Base-by-base conservation (phyloP, 1,139 yeast genomes). In the Yamadazyma triangularis region DNA sequence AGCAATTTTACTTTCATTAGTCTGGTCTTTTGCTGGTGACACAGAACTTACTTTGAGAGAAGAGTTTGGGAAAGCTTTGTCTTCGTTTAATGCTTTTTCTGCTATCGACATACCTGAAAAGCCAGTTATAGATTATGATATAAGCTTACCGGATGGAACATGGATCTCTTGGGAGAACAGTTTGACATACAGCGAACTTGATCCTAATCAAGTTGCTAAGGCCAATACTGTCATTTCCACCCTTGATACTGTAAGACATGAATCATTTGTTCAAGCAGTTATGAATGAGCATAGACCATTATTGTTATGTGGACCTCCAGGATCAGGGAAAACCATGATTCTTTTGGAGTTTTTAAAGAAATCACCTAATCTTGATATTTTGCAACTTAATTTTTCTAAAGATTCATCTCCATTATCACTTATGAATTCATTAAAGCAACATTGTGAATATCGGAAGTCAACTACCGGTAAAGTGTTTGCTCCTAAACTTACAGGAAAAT, bases 281-380 rank as follows among this genome's bases (percentile, higher is more conserved):
- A 49, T 89, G 24, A 64, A 66, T 24, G 76, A 77, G 27, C 82
- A 74, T 35, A 60, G 62, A 28, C 77, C 94, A 0, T 54, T 87
- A 15, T 63, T 91, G 20, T 64, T 91, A 21, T 88, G 96, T 58
- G 98, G 98, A 4, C 97, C 97, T 0, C 97, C 98, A 0, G 98
- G 98, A 3, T 83, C 96, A 0, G 98, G 98, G 40, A 91, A 91
- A 51, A 89, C 97, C 0, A 89, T 89, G 97, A 79, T 91, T 0
- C 58, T 91, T 18, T 70, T 85, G 42, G 78, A 81, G 32, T 79
- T 88, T 0, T 55, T 91, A 27, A 63, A 85, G 29, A 69, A 67
- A 33, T 66, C 81, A 0, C 71, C 79, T 0, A 64, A 69, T 16
- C 61, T 78, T 36, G 85, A 80, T 24, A 63, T 86, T 4, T 66